Percentiles rank a stretch among this genome's conserved stretches.
phyloP scores from a whole-genome alignment of 208 protist species.

The Polymyxa betae region DNA sequence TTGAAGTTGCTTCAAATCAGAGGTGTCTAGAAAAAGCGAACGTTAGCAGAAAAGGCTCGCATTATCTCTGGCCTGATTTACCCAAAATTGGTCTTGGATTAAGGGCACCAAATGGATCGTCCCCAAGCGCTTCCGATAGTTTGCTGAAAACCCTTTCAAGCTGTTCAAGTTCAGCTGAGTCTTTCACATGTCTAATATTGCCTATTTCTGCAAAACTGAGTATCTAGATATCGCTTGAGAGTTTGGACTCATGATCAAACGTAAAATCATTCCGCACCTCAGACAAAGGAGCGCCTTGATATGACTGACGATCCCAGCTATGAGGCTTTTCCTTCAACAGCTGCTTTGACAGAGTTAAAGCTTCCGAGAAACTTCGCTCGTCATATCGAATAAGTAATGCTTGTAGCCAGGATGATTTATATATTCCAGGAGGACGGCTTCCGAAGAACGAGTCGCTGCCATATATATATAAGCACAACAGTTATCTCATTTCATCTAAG shows the following conservation, averaged over 20 bases:
- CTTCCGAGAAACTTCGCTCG: not conserved
- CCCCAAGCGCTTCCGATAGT: not conserved
- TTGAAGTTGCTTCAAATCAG: not conserved
- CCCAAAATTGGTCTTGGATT: not conserved
- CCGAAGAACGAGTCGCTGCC: not conserved
- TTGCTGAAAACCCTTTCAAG: not conserved
- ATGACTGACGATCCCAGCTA: not conserved
- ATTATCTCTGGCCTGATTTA: no score
- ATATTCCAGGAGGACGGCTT: slow-evolving; percentile 7
- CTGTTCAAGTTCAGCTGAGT: not conserved
- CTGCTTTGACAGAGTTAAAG: not conserved
- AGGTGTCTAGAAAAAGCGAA: not conserved
- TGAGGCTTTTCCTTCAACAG: not conserved
- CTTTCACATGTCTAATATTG: not conserved
- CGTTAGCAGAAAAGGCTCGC: not conserved
- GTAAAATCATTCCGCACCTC: not conserved
- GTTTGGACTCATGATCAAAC: not conserved
- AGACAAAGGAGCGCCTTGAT: not conserved
- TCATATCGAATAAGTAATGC: slow-evolving; percentile 41
- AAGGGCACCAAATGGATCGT: not conserved
- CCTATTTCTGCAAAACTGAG: not conserved
- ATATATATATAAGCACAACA: not conserved
- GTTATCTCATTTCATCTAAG: no score
- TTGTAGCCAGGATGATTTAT: not conserved
- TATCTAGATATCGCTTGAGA: no score